A percentile compares a stretch with the other conserved stretches of the same genome.
These are phyloP conservation scores for Pythium utonaiense DNA, from an alignment of 352 stramenopile species.

Conservation along the genomic window DNA sequence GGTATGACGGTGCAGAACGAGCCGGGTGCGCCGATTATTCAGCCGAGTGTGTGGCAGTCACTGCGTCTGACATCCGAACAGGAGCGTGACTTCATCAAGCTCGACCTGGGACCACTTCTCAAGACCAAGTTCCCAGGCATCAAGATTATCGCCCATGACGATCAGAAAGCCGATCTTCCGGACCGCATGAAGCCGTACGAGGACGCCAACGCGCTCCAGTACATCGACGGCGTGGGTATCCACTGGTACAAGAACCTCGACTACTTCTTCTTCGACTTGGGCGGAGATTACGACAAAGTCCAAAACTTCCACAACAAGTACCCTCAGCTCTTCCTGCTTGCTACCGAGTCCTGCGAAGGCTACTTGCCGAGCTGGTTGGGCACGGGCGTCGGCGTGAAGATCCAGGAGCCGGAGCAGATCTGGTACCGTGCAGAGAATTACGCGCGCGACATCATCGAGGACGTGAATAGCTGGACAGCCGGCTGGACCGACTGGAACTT, in stretches of 20 bases:
- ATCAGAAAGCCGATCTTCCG: constrained; percentile 67
- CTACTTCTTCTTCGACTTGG: constrained; percentile 33
- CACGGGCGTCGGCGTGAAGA: constrained; percentile 46
- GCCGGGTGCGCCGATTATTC: constrained; percentile 42
- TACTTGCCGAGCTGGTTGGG: constrained; percentile 47
- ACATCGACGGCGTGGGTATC: constrained; percentile 79
- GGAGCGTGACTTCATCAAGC: constrained; percentile 67
- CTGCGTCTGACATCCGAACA: constrained; percentile 33
- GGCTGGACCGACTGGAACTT: constrained; percentile 91
- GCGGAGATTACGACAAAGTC: constrained; percentile 47
- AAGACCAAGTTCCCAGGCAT: constrained; percentile 61
- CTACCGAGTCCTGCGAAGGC: constrained; percentile 68
- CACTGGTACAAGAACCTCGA: constrained; percentile 83
- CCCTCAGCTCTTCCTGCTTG: constrained; percentile 75
- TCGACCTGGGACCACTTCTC: constrained; percentile 65
- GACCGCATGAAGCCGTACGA: constrained; percentile 42
- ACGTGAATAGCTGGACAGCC: constrained; percentile 65
- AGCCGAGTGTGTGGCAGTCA: constrained; percentile 50
- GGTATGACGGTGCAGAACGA: constrained; percentile 86
- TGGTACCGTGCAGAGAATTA: constrained; percentile 78
- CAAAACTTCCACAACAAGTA: constrained; percentile 47
- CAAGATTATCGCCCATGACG: constrained; percentile 83
- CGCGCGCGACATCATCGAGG: constrained; percentile 85
- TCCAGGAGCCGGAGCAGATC: constrained; percentile 36
- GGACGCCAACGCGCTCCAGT: constrained; percentile 52